These are phyloP conservation scores for Candida tibetensis DNA, from an alignment of 805 yeast genomes.

Conservation along the genomic window DNA sequence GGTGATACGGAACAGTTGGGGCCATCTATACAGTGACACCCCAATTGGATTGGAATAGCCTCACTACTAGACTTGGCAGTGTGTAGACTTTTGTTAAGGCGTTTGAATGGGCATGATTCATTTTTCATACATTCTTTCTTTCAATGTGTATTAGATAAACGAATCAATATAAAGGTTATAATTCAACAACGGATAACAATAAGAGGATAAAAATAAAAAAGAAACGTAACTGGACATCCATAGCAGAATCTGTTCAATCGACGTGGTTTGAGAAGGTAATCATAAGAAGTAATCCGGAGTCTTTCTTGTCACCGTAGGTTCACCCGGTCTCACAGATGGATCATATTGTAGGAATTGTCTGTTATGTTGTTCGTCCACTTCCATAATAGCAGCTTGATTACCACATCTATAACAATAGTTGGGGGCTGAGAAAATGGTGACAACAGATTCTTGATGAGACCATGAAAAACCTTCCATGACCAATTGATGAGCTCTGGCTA, in stretches of 20 bases:
- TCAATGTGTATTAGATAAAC: not conserved
- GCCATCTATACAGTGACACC: no score
- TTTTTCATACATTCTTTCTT: no score
- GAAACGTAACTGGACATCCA: no score
- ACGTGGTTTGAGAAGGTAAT: no score
- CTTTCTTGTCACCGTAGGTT: conserved; percentile 94
- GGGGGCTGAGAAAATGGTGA: conserved; percentile 92
- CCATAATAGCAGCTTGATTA: conserved; percentile 97
- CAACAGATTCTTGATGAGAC: conserved; percentile 93
- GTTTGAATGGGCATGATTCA: no score
- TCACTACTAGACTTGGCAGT: no score
- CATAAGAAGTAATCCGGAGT: conserved; percentile 95
- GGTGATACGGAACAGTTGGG: no score
- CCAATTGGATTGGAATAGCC: no score
- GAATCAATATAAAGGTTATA: conserved; percentile 3
- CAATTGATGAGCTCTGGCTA: conserved; percentile 94
- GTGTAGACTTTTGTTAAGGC: no score
- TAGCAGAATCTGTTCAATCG: no score
- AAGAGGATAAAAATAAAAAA: not conserved
- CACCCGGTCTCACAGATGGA: conserved; percentile 96
- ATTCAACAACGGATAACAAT: conserved; percentile 1
- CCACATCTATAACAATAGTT: conserved; percentile 97
- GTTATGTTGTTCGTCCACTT: conserved; percentile 90
- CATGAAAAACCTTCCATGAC: conserved; percentile 98
- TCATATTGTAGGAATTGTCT: conserved; percentile 93